Conservation (phyloP, 257 asterid genomes). For the Nicotiana otophora region DNA sequence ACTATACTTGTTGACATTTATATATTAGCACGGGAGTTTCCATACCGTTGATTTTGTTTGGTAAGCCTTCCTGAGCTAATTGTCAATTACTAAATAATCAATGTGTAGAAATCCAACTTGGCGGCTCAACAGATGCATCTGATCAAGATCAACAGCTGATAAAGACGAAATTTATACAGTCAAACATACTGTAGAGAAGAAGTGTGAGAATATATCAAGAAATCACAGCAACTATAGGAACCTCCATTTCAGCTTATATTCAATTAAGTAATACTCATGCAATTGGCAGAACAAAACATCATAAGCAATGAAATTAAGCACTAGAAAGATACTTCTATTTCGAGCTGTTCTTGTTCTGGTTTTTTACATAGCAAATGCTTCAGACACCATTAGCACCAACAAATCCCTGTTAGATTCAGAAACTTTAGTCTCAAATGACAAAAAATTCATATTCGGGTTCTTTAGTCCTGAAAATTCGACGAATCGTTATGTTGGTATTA, state of each 20-base stretch:
- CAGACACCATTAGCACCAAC: slow-evolving; percentile 20
- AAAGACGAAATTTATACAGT: not conserved
- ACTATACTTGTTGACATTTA: not conserved
- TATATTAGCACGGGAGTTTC: not conserved
- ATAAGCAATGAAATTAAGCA: slow-evolving; percentile 4
- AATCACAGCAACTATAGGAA: not conserved
- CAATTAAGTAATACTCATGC: not conserved
- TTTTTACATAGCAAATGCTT: not conserved
- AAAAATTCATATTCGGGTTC: slow-evolving; percentile 31
- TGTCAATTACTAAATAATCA: not conserved
- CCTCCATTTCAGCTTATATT: not conserved
- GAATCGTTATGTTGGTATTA: slow-evolving; percentile 37
- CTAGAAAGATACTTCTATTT: not conserved
- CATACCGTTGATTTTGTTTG: not conserved
- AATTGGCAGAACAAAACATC: not conserved
- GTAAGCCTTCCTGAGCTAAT: not conserved
- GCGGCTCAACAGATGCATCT: not conserved
- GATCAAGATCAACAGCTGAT: not conserved
- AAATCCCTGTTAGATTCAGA: slow-evolving; percentile 21
- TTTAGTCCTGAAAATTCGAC: slow-evolving; percentile 28
- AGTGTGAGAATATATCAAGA: not conserved
- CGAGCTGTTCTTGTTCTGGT: not conserved
- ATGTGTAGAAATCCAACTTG: not conserved
- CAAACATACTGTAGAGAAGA: not conserved
- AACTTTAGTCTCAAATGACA: slow-evolving; percentile 26